Evolutionary conservation across 169 alveolate genomes (phyloP).

Genomic region (Eimeria praecox): DNA sequence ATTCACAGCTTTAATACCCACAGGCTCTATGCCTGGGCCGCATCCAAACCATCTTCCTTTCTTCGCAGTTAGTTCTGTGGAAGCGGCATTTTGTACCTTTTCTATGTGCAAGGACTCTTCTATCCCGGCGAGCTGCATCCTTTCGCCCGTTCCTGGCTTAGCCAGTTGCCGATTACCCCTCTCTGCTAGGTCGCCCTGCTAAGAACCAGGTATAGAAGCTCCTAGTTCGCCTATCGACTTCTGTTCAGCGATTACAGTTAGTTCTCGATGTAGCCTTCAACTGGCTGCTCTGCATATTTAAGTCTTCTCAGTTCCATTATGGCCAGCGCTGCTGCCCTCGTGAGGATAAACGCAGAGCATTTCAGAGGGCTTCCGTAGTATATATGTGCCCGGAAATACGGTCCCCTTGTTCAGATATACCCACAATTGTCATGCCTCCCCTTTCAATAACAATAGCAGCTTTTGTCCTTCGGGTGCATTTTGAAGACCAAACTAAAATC

Average conservation of each 20-base stretch:
- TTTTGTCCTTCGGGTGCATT: not conserved
- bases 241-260: not conserved
- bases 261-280: too few species aligned
- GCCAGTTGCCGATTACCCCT: not conserved
- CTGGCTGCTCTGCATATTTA: too few species aligned
- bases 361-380: not conserved
- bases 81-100: not conserved
- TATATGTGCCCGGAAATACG: not conserved
- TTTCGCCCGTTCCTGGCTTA: not conserved
- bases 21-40: not conserved
- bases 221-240: not conserved
- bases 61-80: not conserved
- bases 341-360: not conserved
- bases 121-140: not conserved
- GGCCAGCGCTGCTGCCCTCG: too few species aligned
- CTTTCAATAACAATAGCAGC: not conserved
- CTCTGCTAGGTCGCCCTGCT: not conserved
- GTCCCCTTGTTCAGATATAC: not conserved
- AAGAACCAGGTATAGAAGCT: not conserved
- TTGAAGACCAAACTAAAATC: not conserved
- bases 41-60: not conserved
- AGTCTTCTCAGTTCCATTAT: too few species aligned
- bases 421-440: not conserved
- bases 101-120: not conserved
- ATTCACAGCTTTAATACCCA: not conserved